Conservation (phyloP, 2,329 filamentous ascomycete genomes). For the Penicillium sp. region DNA sequence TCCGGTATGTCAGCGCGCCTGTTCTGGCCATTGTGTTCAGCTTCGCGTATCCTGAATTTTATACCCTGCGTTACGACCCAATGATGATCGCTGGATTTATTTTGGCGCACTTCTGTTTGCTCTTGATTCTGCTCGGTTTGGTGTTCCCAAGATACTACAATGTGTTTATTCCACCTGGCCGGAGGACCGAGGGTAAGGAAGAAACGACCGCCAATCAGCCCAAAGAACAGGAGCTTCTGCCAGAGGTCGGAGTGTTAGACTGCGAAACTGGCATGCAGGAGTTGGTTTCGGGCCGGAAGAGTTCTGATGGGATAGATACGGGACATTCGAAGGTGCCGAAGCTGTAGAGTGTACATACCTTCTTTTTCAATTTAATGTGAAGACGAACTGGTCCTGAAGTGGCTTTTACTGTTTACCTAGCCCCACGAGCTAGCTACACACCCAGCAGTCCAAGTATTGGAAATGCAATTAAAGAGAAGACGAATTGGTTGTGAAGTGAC, state of each 20-base stretch:
- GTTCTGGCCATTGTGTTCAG: slow-evolving; percentile 52
- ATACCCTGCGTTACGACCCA: slow-evolving; percentile 49
- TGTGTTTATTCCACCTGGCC: slow-evolving; percentile 48
- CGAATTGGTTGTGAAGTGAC: background rate
- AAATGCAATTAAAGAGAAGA: too few relatives aligned
- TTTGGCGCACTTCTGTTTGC: slow-evolving; percentile 47
- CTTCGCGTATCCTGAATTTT: slow-evolving; percentile 53
- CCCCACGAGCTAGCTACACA: too few relatives aligned
- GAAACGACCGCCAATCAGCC: background rate
- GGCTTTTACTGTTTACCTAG: background rate
- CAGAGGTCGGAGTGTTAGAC: background rate
- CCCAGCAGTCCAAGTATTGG: too few relatives aligned
- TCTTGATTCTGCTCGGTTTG: slow-evolving; percentile 49
- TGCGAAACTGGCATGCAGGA: background rate
- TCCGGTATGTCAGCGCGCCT: slow-evolving; percentile 51
- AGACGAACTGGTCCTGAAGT: background rate
- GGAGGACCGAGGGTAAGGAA: slow-evolving; percentile 44
- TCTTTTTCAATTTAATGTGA: background rate
- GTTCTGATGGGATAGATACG: background rate
- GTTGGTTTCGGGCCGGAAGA: background rate
- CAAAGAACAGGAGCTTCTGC: background rate
- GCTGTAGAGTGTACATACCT: background rate
- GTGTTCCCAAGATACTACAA: slow-evolving; percentile 55
- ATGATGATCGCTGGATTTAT: slow-evolving; percentile 52
- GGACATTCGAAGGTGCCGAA: background rate